Evolutionary conservation across 768 basidiomycete species (phyloP).

Genomic region (Boletus barrowsii): DNA sequence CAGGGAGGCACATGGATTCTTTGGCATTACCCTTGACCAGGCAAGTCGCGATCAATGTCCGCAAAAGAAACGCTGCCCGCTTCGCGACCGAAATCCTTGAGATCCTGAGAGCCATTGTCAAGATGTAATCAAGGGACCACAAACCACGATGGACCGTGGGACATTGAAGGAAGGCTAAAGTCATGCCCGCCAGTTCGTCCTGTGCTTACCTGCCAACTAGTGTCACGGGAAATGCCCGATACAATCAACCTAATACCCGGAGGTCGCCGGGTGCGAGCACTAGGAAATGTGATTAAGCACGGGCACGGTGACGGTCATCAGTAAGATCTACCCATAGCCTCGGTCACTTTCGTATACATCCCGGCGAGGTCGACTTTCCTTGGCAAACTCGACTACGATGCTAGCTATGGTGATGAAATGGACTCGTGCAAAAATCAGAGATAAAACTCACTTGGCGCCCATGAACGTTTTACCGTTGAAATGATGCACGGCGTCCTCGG

Average conservation of each 20-base stretch:
- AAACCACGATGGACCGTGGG: constrained; percentile 19
- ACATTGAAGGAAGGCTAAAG: constrained; percentile 14
- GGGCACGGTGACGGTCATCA: constrained; percentile 3
- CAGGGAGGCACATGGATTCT: not conserved
- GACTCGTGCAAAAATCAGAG: not conserved
- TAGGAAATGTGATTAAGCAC: constrained; percentile 30
- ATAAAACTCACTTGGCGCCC: constrained; percentile 58
- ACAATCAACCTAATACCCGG: constrained; percentile 83
- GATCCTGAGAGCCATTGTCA: constrained; percentile 62
- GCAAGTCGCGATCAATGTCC: constrained; percentile 85
- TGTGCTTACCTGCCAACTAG: constrained; percentile 95
- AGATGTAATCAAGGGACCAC: constrained; percentile 7
- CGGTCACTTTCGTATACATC: constrained; percentile 64
- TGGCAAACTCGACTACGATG: constrained; percentile 95
- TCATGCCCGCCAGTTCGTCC: not conserved
- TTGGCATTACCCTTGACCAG: constrained; percentile 77
- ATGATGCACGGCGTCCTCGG: constrained; percentile 86
- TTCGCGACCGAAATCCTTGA: constrained; percentile 96
- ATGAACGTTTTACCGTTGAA: constrained; percentile 89
- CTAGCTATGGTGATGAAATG: constrained; percentile 37
- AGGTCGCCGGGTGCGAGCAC: constrained; percentile 69
- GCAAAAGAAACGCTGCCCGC: constrained; percentile 92
- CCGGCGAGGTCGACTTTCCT: constrained; percentile 84
- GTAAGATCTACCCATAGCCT: constrained; percentile 48
- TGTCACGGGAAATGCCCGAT: constrained; percentile 86